phyloP scores from a whole-genome alignment of 2,329 filamentous ascomycete species.

The Colletotrichum cordylinicola region DNA sequence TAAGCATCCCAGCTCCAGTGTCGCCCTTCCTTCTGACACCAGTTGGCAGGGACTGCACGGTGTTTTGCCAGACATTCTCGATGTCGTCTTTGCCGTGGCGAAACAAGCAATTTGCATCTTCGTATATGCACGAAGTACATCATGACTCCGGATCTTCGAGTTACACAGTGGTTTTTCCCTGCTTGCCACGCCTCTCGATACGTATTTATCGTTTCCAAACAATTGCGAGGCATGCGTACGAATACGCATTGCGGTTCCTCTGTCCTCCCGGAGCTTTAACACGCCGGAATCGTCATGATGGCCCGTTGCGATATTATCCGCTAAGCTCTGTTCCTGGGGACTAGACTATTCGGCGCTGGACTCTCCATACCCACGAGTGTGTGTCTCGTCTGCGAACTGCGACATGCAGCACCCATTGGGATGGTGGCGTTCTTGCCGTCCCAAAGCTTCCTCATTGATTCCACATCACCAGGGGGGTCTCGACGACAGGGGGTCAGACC shows the following conservation, averaged over 20 bases:
- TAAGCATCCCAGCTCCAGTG: neutral
- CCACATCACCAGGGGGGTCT: constrained; percentile 8
- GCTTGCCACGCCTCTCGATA: neutral
- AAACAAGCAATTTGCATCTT: neutral
- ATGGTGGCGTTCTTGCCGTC: constrained; percentile 3
- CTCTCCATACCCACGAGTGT: neutral
- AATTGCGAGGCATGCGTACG: neutral
- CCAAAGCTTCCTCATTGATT: constrained; percentile 1
- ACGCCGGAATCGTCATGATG: neutral
- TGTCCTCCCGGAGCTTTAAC: neutral
- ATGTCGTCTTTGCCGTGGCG: neutral
- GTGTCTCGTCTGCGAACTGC: constrained; percentile 12
- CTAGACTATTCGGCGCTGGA: neutral
- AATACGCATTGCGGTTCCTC: neutral
- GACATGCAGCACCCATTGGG: constrained; percentile 8
- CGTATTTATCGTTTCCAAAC: neutral
- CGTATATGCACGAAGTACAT: neutral
- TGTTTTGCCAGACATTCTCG: neutral
- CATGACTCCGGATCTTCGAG: neutral
- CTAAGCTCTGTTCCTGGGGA: neutral
- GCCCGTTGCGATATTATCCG: neutral
- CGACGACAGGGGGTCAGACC: constrained; percentile 2
- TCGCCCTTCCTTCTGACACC: neutral
- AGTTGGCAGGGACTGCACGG: neutral
- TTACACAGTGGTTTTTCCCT: neutral